Evolutionary conservation across 2,329 filamentous ascomycete genomes (phyloP), one percentile per base, ranked within the genome.

Genomic region (Sporothrix pseudoabietina): DNA sequence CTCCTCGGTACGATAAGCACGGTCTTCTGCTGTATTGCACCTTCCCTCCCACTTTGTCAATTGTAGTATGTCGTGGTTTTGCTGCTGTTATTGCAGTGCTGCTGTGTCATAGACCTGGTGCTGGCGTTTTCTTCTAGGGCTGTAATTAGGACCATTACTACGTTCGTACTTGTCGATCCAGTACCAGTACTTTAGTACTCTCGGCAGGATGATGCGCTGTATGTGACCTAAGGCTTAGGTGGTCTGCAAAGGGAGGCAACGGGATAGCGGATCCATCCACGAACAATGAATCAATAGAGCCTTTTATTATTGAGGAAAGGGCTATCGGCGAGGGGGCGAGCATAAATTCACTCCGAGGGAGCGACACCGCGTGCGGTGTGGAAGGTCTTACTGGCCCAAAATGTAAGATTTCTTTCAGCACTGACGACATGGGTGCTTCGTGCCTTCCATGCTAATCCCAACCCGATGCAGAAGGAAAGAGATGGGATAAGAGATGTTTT

Each of bases 371-470:
- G 30, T 30, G 30, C 57, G 32, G 57, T 10, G 57, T n/a, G 57
- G 14, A 39, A 61, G 14, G 57, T 4, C 4, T 1, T 7, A 39
- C 32, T 39, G 30, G 6, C 30, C 52, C 26, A 10, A 5, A 55
- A 22, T 19, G 44, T 16, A 49, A 16, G 12, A 19, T 19, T 49
- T 19, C 44, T 49, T 49, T 14, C 14, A 49, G 22, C 61, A 47
- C 35, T 19, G 22, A 47, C 39, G 61, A 47, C 35, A 66, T 66
- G 9, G 16, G 61, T 66, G 39, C 55, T 30, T 47, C 32, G 61
- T 47, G 22, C 61, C n/a, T 44, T 66, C 39, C 39, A n/a, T 44
- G 59, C 39, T 65, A 65, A 65, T 65, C 19, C 59, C 6, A 65
- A 44, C 26, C 19, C 59, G 9, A 65, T 44, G 55, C 57, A 61